A percentile compares a stretch with the other conserved stretches of the same genome.
phyloP scores from a whole-genome alignment of 1,139 yeast genomes.

The Kurtzmaniella natalensis region DNA sequence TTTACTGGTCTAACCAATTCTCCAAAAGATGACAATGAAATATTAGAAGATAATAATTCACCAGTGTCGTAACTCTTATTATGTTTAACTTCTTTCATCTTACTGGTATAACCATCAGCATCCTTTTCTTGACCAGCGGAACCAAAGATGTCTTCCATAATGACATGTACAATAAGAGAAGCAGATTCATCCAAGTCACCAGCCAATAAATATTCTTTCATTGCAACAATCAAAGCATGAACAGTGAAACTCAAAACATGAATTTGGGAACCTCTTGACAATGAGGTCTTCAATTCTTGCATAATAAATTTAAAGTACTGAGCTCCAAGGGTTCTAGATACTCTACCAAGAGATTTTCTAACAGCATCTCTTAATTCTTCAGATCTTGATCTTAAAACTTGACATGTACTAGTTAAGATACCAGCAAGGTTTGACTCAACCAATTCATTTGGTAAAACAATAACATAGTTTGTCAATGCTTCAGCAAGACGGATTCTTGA shows the following conservation, averaged over 20 bases:
- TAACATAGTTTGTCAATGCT: slow-evolving; percentile 68
- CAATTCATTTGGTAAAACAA: slow-evolving; percentile 56
- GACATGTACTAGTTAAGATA: slow-evolving; percentile 77
- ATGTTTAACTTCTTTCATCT: slow-evolving; percentile 86
- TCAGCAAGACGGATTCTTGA: slow-evolving; percentile 78
- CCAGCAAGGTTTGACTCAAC: slow-evolving; percentile 70
- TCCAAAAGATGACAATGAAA: slow-evolving; percentile 58
- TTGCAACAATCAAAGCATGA: slow-evolving; percentile 61
- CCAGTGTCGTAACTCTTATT: slow-evolving; percentile 88
- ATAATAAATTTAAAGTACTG: slow-evolving; percentile 69
- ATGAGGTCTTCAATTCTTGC: slow-evolving; percentile 72
- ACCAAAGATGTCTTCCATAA: slow-evolving; percentile 94
- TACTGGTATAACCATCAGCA: slow-evolving; percentile 82
- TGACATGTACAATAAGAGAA: slow-evolving; percentile 56
- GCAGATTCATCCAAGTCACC: slow-evolving; percentile 79
- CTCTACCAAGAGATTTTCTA: slow-evolving; percentile 68
- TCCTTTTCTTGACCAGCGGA: slow-evolving; percentile 93
- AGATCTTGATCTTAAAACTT: slow-evolving; percentile 78
- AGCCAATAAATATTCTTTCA: slow-evolving; percentile 44
- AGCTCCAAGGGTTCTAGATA: slow-evolving; percentile 66
- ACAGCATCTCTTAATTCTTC: slow-evolving; percentile 88
- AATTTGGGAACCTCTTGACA: slow-evolving; percentile 86
- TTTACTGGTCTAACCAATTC: slow-evolving; percentile 67
- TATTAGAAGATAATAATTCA: slow-evolving; percentile 66
- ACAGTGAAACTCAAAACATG: slow-evolving; percentile 90